A percentile compares a stretch with the other conserved stretches of the same genome.
These are phyloP conservation scores for Cucurbita argyrosperma DNA, from an alignment of 306 rosid species.

Conservation along the genomic window DNA sequence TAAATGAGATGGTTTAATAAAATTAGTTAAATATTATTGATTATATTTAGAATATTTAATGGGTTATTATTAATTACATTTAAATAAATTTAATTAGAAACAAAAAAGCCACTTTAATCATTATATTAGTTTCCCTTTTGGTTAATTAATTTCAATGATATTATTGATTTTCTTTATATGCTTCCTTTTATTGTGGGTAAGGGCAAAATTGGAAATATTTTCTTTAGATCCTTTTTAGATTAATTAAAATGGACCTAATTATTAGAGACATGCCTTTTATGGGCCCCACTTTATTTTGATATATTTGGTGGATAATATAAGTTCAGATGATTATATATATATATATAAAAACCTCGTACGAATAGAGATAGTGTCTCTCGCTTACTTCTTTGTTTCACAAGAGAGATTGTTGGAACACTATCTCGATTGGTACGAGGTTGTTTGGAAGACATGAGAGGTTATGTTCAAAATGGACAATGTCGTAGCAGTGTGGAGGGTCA, in stretches of 20 bases:
- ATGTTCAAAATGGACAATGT: no score
- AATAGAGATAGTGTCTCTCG: no score
- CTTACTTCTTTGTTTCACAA: no score
- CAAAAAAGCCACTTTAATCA: not conserved
- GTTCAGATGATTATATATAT: no score
- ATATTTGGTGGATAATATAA: not conserved
- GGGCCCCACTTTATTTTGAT: not conserved
- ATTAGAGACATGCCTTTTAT: constrained; percentile 5
- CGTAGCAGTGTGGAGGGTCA: no score
- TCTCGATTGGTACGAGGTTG: no score
- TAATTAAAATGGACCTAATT: not conserved
- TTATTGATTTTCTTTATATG: not conserved
- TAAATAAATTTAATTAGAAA: not conserved
- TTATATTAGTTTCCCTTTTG: constrained; percentile 1
- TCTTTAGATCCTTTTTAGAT: not conserved
- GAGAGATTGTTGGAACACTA: no score
- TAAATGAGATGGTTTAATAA: no score
- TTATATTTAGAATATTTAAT: not conserved
- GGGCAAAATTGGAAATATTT: not conserved
- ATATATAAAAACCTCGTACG: no score
- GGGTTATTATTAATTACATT: not conserved
- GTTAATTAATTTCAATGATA: constrained; percentile 1
- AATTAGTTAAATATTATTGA: no score
- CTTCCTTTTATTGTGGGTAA: constrained; percentile 4
- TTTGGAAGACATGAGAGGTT: no score